Percentiles rank a stretch among this genome's conserved stretches.
These are phyloP conservation scores for Geopyxis carbonaria DNA, from an alignment of 495 filamentous ascomycete species.

Conservation along the genomic window DNA sequence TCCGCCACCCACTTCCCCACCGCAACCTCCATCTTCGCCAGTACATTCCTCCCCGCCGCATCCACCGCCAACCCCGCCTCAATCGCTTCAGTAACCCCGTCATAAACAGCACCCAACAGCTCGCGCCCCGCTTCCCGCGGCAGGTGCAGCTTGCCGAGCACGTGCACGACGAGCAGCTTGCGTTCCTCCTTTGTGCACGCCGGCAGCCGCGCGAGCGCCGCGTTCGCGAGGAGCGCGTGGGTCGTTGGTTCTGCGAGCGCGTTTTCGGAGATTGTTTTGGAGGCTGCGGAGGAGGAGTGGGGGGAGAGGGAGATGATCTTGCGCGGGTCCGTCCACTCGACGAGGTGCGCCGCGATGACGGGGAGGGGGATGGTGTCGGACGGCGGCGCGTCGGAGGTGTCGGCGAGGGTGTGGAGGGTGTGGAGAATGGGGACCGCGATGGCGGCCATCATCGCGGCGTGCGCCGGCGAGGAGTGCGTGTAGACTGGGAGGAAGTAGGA, in stretches of 20 bases:
- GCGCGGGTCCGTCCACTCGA: conserved; percentile 92
- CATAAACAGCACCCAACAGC: conserved; percentile 35
- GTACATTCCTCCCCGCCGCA: conserved; percentile 52
- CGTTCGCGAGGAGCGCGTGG: conserved; percentile 48
- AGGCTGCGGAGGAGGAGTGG: too few relatives aligned
- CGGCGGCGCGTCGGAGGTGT: conserved; percentile 30
- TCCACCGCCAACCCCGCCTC: conserved; percentile 52
- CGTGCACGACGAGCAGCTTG: conserved; percentile 50
- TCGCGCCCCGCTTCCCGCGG: conserved; percentile 38
- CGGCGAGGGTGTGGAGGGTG: conserved; percentile 37
- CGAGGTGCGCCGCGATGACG: conserved; percentile 59
- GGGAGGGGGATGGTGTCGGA: conserved; percentile 56
- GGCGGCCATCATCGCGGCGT: conserved; percentile 59
- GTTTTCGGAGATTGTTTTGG: conserved; percentile 43
- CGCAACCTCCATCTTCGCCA: conserved; percentile 60
- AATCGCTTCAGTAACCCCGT: conserved; percentile 46
- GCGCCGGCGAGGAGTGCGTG: conserved; percentile 62
- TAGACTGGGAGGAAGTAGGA: conserved; percentile 95
- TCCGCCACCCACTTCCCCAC: conserved; percentile 44
- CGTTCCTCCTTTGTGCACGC: conserved; percentile 64
- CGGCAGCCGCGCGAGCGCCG: conserved; percentile 41
- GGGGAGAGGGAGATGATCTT: too few relatives aligned
- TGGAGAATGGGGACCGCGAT: conserved; percentile 55
- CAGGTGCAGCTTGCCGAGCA: conserved; percentile 72
- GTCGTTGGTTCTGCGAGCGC: conserved; percentile 45